Conservation (phyloP, 2,329 filamentous ascomycete species). For the Capronia epimyces region DNA sequence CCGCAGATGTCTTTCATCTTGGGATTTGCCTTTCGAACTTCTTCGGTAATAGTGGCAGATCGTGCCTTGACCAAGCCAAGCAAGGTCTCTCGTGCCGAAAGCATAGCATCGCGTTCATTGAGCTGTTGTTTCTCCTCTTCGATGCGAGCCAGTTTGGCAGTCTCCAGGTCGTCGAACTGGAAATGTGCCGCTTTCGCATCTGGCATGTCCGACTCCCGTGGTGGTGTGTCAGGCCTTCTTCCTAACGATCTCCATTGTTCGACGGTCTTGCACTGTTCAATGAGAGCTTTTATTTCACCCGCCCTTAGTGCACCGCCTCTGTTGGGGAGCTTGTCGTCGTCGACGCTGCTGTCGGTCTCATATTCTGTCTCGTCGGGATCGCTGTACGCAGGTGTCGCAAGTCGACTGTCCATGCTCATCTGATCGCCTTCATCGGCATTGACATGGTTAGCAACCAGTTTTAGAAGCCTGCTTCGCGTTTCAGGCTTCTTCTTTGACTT, state of each 20-base stretch:
- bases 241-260: conserved; percentile 24
- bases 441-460: conserved; percentile 4
- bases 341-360: conserved; percentile 30
- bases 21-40: conserved; percentile 41
- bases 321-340: conserved; percentile 30
- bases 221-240: conserved; percentile 29
- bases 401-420: conserved; percentile 24
- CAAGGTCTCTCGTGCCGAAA: conserved; percentile 40
- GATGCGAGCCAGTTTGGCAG: conserved; percentile 38
- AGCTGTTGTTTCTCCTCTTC: conserved; percentile 33
- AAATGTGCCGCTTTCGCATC: conserved; percentile 23
- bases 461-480: conserved; percentile 5
- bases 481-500: conserved; percentile 14
- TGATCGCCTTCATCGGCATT: conserved; percentile 12
- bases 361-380: conserved; percentile 31
- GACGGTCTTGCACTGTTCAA: conserved; percentile 23
- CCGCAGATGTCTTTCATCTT: conserved; percentile 47
- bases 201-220: conserved; percentile 23
- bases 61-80: conserved; percentile 40
- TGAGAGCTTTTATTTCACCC: conserved; percentile 27
- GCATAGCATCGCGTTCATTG: conserved; percentile 37
- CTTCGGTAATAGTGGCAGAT: conserved; percentile 40
- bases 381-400: conserved; percentile 29
- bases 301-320: conserved; percentile 24
- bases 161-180: conserved; percentile 32